Conservation (phyloP, 331 rosid species). For the Malus hybrid region DNA sequence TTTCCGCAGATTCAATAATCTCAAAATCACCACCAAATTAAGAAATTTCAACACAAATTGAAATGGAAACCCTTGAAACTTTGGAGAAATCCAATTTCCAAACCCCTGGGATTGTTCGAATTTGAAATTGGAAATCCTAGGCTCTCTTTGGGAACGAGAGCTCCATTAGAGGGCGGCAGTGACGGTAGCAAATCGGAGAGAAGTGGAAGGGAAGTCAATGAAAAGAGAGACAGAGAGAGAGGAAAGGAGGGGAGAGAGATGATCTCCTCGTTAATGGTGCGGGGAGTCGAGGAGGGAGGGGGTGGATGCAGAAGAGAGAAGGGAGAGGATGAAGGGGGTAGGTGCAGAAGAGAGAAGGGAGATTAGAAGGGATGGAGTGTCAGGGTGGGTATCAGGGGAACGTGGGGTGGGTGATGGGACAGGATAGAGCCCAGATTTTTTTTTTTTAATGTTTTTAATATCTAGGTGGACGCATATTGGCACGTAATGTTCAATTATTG, state of each 20-base stretch:
- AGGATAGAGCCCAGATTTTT: no score
- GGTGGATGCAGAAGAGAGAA: no score
- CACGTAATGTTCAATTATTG: no score
- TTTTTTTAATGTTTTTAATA: no score
- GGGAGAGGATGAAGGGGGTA: no score
- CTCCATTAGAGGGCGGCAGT: neutral
- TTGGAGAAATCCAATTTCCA: neutral
- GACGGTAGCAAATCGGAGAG: neutral
- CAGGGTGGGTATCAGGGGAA: no score
- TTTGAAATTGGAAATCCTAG: neutral
- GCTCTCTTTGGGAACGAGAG: neutral
- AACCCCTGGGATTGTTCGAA: neutral
- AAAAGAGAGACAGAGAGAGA: neutral
- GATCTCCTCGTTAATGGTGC: no score
- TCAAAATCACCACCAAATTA: neutral
- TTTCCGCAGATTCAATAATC: constrained; percentile 7
- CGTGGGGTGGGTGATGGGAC: no score
- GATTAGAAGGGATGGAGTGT: no score
- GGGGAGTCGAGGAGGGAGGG: no score
- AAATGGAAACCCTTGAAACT: neutral
- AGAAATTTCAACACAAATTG: neutral
- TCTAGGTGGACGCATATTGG: no score
- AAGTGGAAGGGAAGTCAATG: neutral
- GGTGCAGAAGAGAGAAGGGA: no score
- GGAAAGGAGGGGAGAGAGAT: neutral